Base-by-base conservation (phyloP, 306 rosid species). In the Hippophae tibetana region DNA sequence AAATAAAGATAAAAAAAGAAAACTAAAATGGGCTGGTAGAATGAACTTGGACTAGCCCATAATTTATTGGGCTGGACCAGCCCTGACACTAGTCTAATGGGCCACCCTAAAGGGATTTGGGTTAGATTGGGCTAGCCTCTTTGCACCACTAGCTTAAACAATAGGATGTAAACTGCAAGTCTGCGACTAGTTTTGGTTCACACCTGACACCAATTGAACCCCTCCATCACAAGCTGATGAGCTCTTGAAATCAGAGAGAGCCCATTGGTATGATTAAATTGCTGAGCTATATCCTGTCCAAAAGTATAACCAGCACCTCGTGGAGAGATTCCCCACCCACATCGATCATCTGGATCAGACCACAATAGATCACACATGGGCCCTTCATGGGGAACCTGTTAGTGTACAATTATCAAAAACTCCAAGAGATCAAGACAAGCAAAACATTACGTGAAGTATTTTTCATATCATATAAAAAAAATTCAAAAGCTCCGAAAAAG, bases 321-420 rank as follows among this genome's bases (percentile, higher is more conserved):
- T 11, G 98, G 96, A 57, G 98, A 92, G 76, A 92, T 92, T 71
- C 98, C 98, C 98, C 98, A 92, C 65, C 98, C 98, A 73, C 98
- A 92, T 9, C 98, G 95, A 71, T 92, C 98, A 65, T 92, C 98
- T 10, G 98, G 98, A 78, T 92, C 98, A 60, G 98, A 92, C 98
- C 98, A 92, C 64, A 92, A 78, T 61, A 92, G 98, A 58, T 92
- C 98, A 57, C 98, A 92, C 98, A 92, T 92, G 2, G 98, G 98
- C 61, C 98, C 98, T 84, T 92, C 98, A 49, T 92, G 98, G 7
- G 98, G 98, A 74, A 87, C 96, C 98, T 90, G 73, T 42, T 64
- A 69, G 61, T 23, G 65, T 69, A 58, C 7, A 27, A 42, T 61
- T 41, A 53, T 54, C 40, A 42, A 45, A 63, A 3, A 58, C 12